phyloP scores from a whole-genome alignment of 495 filamentous ascomycete genomes.

The Xylaria palmicola region DNA sequence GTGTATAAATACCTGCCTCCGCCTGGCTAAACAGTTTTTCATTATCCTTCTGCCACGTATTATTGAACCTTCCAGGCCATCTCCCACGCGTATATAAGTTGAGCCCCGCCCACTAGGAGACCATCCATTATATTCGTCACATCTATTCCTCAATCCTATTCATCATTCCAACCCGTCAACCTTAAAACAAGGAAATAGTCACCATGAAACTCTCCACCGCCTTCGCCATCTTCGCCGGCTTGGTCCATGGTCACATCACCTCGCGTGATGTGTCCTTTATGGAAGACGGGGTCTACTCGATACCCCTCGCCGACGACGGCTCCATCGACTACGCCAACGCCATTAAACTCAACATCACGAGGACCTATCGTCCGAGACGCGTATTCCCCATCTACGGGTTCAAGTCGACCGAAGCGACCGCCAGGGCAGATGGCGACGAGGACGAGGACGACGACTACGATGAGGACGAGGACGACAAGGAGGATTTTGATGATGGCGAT shows the following conservation, averaged over 20 bases:
- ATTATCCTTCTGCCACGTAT: too few relatives aligned
- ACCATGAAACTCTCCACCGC: neutral
- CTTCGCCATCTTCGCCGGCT: neutral
- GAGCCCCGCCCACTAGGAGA: too few relatives aligned
- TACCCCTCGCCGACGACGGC: neutral
- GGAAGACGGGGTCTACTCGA: neutral
- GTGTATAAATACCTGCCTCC: too few relatives aligned
- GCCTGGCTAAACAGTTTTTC: too few relatives aligned
- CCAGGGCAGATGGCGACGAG: neutral
- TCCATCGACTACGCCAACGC: neutral
- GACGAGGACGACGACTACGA: neutral
- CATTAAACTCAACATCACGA: neutral
- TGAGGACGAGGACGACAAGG: neutral
- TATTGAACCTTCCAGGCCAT: too few relatives aligned
- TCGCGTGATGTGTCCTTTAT: neutral
- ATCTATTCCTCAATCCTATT: too few relatives aligned
- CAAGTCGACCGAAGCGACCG: neutral
- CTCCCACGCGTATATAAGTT: too few relatives aligned
- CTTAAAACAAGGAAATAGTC: neutral
- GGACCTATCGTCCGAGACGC: neutral
- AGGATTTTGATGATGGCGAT: too few relatives aligned
- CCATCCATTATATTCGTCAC: too few relatives aligned
- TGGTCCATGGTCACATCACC: neutral
- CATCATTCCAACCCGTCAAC: too few relatives aligned
- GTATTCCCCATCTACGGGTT: neutral